phyloP scores from a whole-genome alignment of 345 rosid species.

The Hevea brasiliensis region DNA sequence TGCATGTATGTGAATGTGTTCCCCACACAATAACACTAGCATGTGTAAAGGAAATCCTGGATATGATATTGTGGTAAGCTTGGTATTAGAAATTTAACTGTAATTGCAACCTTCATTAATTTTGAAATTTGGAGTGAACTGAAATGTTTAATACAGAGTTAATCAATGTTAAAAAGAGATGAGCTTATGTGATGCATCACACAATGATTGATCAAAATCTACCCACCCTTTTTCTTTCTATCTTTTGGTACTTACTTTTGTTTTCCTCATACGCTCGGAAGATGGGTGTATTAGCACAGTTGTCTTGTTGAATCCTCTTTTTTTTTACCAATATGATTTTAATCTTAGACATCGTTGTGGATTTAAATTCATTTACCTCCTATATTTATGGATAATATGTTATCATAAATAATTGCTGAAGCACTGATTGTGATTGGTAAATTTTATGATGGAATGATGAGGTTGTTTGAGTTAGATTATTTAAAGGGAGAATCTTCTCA shows the following conservation, averaged over 20 bases:
- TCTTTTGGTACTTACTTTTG: neutral
- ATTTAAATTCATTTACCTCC: neutral
- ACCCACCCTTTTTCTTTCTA: neutral
- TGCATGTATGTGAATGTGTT: neutral
- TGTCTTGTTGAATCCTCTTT: neutral
- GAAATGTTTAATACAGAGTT: neutral
- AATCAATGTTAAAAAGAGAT: neutral
- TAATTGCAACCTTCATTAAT: neutral
- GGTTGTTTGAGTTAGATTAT: neutral
- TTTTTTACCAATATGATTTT: neutral
- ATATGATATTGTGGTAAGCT: too few relatives aligned
- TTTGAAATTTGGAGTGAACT: neutral
- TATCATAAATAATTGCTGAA: neutral
- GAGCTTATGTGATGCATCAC: neutral
- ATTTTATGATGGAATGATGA: constrained; percentile 1
- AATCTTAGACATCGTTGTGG: neutral
- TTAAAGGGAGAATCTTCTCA: neutral
- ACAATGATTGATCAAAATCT: neutral
- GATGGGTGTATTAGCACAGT: neutral
- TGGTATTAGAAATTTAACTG: neutral
- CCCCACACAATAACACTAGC: too few relatives aligned
- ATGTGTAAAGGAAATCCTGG: neutral
- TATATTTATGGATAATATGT: neutral
- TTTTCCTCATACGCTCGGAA: neutral
- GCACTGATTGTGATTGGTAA: neutral